Percentiles rank a stretch among this genome's conserved stretches.
Evolutionary conservation across 202 grass and related monocot genomes (phyloP).

Genomic region (Schoenoplectus triqueter): DNA sequence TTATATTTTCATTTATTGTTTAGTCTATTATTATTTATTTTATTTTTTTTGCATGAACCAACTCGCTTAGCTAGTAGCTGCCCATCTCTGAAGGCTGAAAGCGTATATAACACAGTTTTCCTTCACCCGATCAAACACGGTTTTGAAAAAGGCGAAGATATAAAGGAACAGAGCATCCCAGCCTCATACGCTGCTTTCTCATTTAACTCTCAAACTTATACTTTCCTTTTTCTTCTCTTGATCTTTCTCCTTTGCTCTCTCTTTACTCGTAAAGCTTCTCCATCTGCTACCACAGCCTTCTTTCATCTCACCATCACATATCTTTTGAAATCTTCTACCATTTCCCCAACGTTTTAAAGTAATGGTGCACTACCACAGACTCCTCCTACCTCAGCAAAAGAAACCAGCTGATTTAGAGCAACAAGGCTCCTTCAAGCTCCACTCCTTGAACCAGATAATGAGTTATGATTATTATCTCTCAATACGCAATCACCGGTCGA

Average conservation of each 20-base stretch:
- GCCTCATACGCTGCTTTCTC: conserved; percentile 5
- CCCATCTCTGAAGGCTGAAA: background rate
- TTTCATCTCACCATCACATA: background rate
- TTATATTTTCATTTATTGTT: conserved; percentile 3
- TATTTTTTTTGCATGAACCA: conserved; percentile 8
- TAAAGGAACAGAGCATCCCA: conserved; percentile 16
- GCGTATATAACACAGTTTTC: conserved; percentile 20
- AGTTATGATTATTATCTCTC: conserved; percentile 37
- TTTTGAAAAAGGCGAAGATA: conserved; percentile 19
- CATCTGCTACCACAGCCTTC: background rate
- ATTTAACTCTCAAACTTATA: background rate
- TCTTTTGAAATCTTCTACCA: background rate
- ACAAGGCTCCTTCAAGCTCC: conserved; percentile 39
- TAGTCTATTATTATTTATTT: background rate
- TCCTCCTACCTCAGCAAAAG: conserved; percentile 39
- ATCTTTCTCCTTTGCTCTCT: background rate
- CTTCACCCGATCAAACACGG: conserved; percentile 29
- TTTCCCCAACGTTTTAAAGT: background rate
- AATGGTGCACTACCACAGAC: conserved; percentile 39
- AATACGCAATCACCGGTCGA: conserved; percentile 26
- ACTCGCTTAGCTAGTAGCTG: background rate
- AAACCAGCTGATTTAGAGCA: conserved; percentile 32
- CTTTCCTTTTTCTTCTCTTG: background rate
- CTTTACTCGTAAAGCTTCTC: background rate
- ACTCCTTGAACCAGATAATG: conserved; percentile 41